A percentile compares a stretch with the other conserved stretches of the same genome.
phyloP scores from a whole-genome alignment of 805 yeast genomes.

The Candida chilensis region DNA sequence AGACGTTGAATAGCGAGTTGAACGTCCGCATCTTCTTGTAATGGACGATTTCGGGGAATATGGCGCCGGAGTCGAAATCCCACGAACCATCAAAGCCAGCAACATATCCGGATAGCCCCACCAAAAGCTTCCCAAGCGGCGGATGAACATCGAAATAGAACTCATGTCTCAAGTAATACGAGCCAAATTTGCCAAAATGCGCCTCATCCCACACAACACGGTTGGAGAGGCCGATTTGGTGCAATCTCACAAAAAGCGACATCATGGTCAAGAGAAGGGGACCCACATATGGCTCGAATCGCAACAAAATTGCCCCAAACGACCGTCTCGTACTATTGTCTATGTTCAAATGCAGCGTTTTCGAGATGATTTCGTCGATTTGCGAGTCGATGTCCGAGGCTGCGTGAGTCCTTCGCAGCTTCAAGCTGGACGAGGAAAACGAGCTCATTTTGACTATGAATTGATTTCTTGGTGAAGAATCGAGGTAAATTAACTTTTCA shows the following conservation, averaged over 20 bases:
- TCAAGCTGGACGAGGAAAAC: too few relatives aligned
- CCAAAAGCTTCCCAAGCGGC: conserved; percentile 75
- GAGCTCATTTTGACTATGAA: too few relatives aligned
- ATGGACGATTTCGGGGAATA: conserved; percentile 54
- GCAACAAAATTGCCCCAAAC: too few relatives aligned
- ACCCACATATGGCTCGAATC: too few relatives aligned
- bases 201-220: conserved; percentile 87
- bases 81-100: conserved; percentile 82
- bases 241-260: conserved; percentile 48
- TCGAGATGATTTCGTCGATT: conserved; percentile 8
- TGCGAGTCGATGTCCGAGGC: conserved; percentile 2
- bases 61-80: conserved; percentile 59
- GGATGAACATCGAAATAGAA: conserved; percentile 86
- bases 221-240: conserved; percentile 45
- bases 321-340: too few relatives aligned
- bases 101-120: conserved; percentile 68
- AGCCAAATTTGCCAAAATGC: conserved; percentile 82
- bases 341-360: conserved; percentile 8
- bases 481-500: too few relatives aligned
- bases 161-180: conserved; percentile 69
- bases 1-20: conserved; percentile 59
- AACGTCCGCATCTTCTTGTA: conserved; percentile 61
- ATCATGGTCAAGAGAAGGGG: conserved; percentile 16
- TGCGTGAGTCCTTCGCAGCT: not conserved
- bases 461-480: too few relatives aligned